Evolutionary conservation across 805 yeast species (phyloP).

Genomic region (Sporopachydermia lactativora): DNA sequence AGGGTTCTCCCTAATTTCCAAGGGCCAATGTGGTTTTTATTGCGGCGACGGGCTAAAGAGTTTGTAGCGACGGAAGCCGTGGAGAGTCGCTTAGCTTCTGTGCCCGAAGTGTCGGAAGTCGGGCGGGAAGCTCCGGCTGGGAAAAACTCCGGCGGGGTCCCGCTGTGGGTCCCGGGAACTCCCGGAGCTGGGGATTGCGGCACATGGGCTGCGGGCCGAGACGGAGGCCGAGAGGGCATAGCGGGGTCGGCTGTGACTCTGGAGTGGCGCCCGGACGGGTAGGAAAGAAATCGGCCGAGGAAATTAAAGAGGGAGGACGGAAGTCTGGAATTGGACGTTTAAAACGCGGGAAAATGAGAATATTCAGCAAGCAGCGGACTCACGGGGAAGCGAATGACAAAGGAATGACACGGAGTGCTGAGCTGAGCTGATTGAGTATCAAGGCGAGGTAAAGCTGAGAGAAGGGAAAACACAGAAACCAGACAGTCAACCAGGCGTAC

Average conservation of each 20-base stretch:
- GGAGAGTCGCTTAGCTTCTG: not conserved
- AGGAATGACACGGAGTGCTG: conserved; percentile 10
- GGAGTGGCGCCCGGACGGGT: too few species aligned
- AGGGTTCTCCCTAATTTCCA: conserved; percentile 93
- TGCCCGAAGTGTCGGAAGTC: not conserved
- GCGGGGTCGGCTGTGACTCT: too few species aligned
- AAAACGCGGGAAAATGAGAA: too few species aligned
- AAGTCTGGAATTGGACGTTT: too few species aligned
- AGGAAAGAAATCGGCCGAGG: too few species aligned
- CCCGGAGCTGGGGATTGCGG: not conserved
- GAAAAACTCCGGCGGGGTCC: too few species aligned
- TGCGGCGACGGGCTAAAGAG: conserved; percentile 7
- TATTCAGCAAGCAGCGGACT: too few species aligned
- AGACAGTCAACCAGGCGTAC: conserved; percentile 5
- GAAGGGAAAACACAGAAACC: conserved; percentile 4
- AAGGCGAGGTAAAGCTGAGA: too few species aligned
- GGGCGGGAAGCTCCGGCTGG: not conserved
- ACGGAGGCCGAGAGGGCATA: not conserved
- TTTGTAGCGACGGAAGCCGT: conserved; percentile 2
- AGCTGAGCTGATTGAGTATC: conserved; percentile 7
- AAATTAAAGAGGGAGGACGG: too few species aligned
- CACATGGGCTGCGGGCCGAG: not conserved
- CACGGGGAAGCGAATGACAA: too few species aligned
- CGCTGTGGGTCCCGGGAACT: too few species aligned
- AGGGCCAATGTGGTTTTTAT: conserved; percentile 68